Evolutionary conservation across 2,329 filamentous ascomycete species (phyloP).

Genomic region (Exophiala aquamarina): DNA sequence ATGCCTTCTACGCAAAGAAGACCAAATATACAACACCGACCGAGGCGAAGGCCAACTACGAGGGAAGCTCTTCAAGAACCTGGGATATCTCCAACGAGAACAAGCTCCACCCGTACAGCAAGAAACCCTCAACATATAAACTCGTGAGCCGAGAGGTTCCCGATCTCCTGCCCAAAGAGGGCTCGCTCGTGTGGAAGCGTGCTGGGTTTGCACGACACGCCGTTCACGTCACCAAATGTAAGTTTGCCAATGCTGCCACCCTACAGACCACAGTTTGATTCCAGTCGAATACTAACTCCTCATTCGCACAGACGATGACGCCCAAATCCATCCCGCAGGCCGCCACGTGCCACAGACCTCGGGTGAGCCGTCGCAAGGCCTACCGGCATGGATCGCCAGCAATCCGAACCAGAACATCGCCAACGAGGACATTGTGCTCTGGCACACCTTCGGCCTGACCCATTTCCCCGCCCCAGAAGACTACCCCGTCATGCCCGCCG

Average conservation of each 20-base stretch:
- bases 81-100: slow-evolving; percentile 90
- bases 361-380: slow-evolving; percentile 70
- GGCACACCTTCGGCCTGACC: slow-evolving; percentile 90
- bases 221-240: slow-evolving; percentile 86
- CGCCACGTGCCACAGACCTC: slow-evolving; percentile 86
- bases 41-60: slow-evolving; percentile 74
- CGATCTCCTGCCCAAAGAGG: slow-evolving; percentile 73
- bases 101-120: slow-evolving; percentile 80
- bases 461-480: slow-evolving; percentile 90
- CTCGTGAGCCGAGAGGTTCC: slow-evolving; percentile 85
- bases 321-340: slow-evolving; percentile 80
- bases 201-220: slow-evolving; percentile 85
- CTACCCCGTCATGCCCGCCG: slow-evolving; percentile 87
- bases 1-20: slow-evolving; percentile 83
- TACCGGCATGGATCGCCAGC: slow-evolving; percentile 73
- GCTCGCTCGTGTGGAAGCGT: slow-evolving; percentile 82
- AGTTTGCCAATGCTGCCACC: slow-evolving; percentile 44
- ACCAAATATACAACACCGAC: slow-evolving; percentile 73
- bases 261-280: too few relatives aligned
- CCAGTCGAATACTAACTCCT: not conserved
- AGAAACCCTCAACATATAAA: slow-evolving; percentile 85
- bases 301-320: slow-evolving; percentile 63
- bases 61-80: slow-evolving; percentile 73
- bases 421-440: slow-evolving; percentile 83
- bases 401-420: slow-evolving; percentile 68